Evolutionary conservation across 1,284 basidiomycete species (phyloP), one percentile per base, ranked within the genome.

Genomic region (Leucoagaricus sp.): DNA sequence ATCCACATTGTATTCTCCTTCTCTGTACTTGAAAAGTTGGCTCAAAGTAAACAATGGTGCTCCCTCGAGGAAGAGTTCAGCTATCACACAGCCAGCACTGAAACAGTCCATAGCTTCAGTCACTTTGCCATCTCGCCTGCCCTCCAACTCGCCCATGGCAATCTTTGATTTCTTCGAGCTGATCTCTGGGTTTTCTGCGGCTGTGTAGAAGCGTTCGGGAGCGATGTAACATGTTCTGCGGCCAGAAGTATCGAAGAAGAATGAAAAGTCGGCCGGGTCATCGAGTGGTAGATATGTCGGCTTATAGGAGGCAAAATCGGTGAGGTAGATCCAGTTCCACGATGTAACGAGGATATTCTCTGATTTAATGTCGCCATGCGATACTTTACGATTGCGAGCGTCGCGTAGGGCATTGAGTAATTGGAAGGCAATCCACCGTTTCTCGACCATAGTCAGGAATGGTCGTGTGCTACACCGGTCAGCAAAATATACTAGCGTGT

Each of bases 61-160:
- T 0, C 97, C 97, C 68, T 99, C 97, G 41, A 96, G 80, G 78
- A 97, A 99, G 59, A 99, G 81, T 72, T 99, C 97, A 0, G 96
- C 94, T 31, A 99, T 85, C 15, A 98, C 96, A 70, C 96, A 99
- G 29, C 97, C 97, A 0, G 87, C 84, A 59, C 94, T 94, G 68
- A 99, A 99, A 51, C 96, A 93, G 69, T 99, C 97, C 97, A 99
- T 99, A 2, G 92, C 83, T 72, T 99, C 95, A 0, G 93, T 95
- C 21, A 99, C 88, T 63, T 83, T 87, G 4, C 87, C 90, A 60
- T 96, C 89, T 60, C 81, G 75, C 63, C 74, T 75, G 17, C 79
- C 77, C 55, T 77, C 72, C 36, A 68, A 70, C 45, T 81, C 77
- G 10, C 82, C 81, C 63, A 75, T 72, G 9, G 77, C 76, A 10